Evolutionary conservation across 73 alveolate genomes (phyloP), one percentile per base, ranked within the genome.

Genomic region (Stentor coeruleus): DNA sequence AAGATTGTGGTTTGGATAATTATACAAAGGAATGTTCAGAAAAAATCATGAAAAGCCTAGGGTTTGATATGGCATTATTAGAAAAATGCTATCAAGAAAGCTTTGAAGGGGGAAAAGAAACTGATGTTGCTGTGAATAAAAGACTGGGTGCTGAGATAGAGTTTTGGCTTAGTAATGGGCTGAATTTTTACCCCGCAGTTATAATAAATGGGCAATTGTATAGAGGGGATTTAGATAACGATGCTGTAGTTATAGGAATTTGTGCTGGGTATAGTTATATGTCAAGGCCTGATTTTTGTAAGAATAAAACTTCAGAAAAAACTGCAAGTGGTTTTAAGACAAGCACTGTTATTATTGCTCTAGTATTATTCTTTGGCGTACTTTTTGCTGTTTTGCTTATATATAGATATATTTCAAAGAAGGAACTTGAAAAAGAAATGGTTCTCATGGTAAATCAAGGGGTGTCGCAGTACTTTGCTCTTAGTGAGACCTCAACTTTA

Each of bases 211-310:
- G 75, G 14, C 76, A 35, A 6, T 81, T 59, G 14, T 85, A 59
- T 72, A 39, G 88, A 60, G 91, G 91, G 15, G 91, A 85, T 80
- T 35, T 81, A 28, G 90, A 85, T 38, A 31, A 74, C 11, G 58
- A 55, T 82, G 91, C 91, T 30, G 84, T 85, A 37, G 28, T 85
- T 0, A 84, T 59, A 81, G 91, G 87, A 3, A 58, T 85, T 14
- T 85, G 91, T 59, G 91, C 86, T 58, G 90, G 81, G 14, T 85
- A 74, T 36, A 3, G 35, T 0, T 77, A 35, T 58, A 3, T 15
- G 39, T 28, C 20, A 3, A 58, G 82, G 49, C 87, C 88, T 26
- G 4, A 15, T 4, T n/a, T 85, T 11, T 85, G 87, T 26, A 57
- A 59, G 86, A 28, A 59, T 4, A 85, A 79, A 35, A 31, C 33